Conservation (phyloP, 2,329 filamentous ascomycete genomes). For the Aureobasidium zeae region DNA sequence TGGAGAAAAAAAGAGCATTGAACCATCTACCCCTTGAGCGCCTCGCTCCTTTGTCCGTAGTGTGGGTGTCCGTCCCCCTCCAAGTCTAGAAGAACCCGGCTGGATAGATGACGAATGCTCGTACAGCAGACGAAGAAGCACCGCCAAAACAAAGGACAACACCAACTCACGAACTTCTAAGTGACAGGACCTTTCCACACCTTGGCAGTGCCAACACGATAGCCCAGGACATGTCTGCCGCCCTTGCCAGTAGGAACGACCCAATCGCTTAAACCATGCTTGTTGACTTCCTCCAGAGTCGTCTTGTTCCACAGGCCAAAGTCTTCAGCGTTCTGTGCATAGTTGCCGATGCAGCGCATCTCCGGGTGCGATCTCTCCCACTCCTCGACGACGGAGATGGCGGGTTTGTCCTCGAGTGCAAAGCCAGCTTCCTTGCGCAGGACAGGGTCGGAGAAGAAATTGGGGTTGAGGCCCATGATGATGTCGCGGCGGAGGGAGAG, state of each 20-base stretch:
- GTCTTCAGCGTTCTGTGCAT: neutral
- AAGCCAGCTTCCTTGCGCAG: neutral
- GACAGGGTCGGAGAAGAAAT: neutral
- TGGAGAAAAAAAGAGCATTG: too few relatives aligned
- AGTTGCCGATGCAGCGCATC: neutral
- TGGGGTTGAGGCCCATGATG: neutral
- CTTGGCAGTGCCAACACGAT: neutral
- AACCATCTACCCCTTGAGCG: too few relatives aligned
- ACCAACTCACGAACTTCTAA: too few relatives aligned
- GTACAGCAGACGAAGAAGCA: too few relatives aligned
- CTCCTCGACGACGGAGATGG: neutral
- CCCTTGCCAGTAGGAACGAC: slow-evolving; percentile 2
- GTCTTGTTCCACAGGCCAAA: neutral
- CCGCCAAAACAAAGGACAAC: too few relatives aligned
- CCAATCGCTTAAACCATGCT: slow-evolving; percentile 1
- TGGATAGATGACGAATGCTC: too few relatives aligned
- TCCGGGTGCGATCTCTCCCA: neutral
- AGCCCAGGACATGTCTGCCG: neutral
- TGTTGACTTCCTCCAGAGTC: neutral
- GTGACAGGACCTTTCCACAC: neutral
- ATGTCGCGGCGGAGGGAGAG: slow-evolving; percentile 5
- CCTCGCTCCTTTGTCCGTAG: too few relatives aligned
- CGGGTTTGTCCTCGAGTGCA: neutral
- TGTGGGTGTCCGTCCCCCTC: too few relatives aligned
- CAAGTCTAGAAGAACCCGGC: too few relatives aligned